Base-by-base conservation (phyloP, 805 yeast genomes). In the Saturnispora serradocipensis region DNA sequence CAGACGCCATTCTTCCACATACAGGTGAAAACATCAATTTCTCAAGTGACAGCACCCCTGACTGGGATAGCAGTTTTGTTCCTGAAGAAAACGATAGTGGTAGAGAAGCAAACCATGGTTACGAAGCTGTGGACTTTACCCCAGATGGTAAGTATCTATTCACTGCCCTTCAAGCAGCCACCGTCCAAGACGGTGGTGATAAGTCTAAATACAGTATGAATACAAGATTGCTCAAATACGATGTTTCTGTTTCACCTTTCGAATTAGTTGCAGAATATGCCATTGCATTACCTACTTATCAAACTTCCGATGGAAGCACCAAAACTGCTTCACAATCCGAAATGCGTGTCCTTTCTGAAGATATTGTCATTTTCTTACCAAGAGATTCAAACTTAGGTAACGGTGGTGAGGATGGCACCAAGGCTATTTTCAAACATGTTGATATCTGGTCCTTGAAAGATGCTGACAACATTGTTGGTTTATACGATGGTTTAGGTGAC, bases 261-360 rank as follows among this genome's bases (percentile, higher is more conserved):
- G 25, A 53, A 24, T 49, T 58, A 42, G 56, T 60, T 35, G 67
- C 58, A 15, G 69, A 65, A 50, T 66, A 61, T 39, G 68, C 61
- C 42, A 49, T 66, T 24, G 48, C 54, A 44, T 57, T 66, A 44
- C 68, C 69, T 50, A 60, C 62, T 22, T 64, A 54, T 50, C 51
- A 50, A 25, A 54, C 57, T 3, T 15, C 36, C 25, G 34, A 32
- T 35, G 53, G 44, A 30, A 61, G 63, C 50, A 60, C 61, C 25
- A 54, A 62, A 38, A 58, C 64, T 39, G 68, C 68, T 15, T 62
- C 68, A 18, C 68, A 65, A 50, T 63, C 67, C 4, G 69, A 66
- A 56, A 46, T 66, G 46, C 55, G 60, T n/a, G 58, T 56, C 51
- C 48, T 66, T 16, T 52, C 58, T 22, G 69, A 64, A 40, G 64